Evolutionary conservation across 441 rosid genomes (phyloP).

Genomic region (Jatropha podagrica): DNA sequence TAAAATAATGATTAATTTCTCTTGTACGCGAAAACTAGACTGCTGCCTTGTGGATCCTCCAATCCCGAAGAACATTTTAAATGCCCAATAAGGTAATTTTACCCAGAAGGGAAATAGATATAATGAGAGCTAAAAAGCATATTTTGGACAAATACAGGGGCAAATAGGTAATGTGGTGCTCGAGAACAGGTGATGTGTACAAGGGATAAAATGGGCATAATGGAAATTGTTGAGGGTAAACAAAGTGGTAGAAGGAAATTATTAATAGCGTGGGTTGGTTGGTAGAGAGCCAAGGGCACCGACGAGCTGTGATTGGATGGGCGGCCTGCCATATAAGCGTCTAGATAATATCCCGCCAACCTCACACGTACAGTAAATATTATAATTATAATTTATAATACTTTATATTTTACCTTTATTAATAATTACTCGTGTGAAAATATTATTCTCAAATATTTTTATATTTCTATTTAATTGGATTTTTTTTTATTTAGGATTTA

Average conservation of each 20-base stretch:
- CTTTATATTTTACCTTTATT: no score
- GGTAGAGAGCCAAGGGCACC: constrained; percentile 40
- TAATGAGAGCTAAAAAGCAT: background rate
- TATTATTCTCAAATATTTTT: no score
- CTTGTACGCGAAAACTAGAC: no score
- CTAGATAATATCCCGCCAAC: constrained; percentile 35
- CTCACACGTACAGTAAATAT: no score
- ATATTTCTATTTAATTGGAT: no score
- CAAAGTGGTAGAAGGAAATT: background rate
- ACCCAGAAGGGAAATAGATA: background rate
- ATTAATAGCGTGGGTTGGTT: constrained; percentile 34
- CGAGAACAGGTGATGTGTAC: background rate
- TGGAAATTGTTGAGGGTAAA: constrained; percentile 5
- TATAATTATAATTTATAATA: no score
- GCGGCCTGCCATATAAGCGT: constrained; percentile 35
- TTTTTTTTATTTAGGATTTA: no score
- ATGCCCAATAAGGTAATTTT: background rate
- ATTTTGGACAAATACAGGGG: constrained; percentile 4
- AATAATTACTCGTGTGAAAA: no score
- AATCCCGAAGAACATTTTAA: background rate
- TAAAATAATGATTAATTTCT: no score
- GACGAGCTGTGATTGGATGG: constrained; percentile 56
- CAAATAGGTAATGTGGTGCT: constrained; percentile 4
- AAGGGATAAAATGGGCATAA: constrained; percentile 27
- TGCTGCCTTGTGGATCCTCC: no score